Conservation (phyloP, 2,329 filamentous ascomycete genomes). For the Lasiodiplodia gonubiensis region DNA sequence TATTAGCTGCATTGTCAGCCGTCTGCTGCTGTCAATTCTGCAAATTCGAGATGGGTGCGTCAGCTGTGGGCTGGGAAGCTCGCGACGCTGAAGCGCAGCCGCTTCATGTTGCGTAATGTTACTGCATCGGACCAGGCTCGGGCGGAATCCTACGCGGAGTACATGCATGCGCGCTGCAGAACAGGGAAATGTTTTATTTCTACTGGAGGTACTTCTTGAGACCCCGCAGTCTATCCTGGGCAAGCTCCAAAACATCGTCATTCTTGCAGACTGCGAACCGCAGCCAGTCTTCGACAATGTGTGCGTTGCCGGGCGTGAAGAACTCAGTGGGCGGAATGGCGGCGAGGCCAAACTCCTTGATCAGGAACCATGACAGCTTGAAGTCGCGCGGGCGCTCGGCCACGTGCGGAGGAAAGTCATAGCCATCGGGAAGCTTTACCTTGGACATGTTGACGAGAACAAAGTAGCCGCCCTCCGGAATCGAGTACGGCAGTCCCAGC, state of each 20-base stretch:
- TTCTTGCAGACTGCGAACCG: constrained; percentile 97
- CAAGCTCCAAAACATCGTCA: constrained; percentile 70
- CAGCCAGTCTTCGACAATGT: constrained; percentile 90
- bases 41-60: background rate
- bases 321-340: constrained; percentile 98
- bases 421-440: constrained; percentile 81
- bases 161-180: constrained; percentile 31
- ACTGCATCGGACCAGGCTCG: constrained; percentile 12
- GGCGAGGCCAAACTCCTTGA: constrained; percentile 93
- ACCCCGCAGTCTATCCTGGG: constrained; percentile 56
- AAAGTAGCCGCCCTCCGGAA: constrained; percentile 97
- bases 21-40: background rate
- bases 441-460: constrained; percentile 92
- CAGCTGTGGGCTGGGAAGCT: background rate
- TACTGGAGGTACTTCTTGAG: constrained; percentile 39
- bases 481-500: constrained; percentile 69
- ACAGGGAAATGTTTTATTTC: constrained; percentile 54
- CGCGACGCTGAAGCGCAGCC: too few relatives aligned
- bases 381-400: constrained; percentile 88
- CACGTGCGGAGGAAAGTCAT: constrained; percentile 89
- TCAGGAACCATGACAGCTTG: constrained; percentile 94
- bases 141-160: background rate
- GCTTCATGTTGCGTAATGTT: background rate
- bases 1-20: background rate
- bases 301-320: constrained; percentile 82